phyloP scores from a whole-genome alignment of 73 alveolate genomes.

The Paramecium caudatum region DNA sequence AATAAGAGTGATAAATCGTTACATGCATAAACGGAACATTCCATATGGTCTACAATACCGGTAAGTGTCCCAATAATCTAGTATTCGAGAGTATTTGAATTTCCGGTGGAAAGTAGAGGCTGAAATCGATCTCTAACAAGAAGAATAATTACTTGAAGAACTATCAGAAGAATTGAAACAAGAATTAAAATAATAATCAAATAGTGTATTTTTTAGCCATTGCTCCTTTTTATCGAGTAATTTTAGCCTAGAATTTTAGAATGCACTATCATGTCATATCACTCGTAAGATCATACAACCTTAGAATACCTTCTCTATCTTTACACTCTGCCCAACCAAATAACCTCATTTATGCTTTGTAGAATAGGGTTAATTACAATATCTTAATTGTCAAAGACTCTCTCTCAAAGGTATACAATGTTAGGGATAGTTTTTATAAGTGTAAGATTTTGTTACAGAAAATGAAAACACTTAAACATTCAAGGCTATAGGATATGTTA shows the following conservation, averaged over 20 bases:
- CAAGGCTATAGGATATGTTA: constrained; percentile 54
- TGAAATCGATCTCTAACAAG: constrained; percentile 69
- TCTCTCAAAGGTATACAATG: constrained; percentile 1
- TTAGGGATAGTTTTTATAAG: neutral
- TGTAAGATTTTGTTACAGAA: constrained; percentile 39
- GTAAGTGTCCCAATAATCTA: neutral
- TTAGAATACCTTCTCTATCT: constrained; percentile 26
- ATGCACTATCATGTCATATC: constrained; percentile 37
- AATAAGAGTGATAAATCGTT: constrained; percentile 56
- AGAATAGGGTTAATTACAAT: constrained; percentile 37
- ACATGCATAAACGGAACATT: constrained; percentile 50
- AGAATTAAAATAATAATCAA: constrained; percentile 48
- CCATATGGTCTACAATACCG: constrained; percentile 34
- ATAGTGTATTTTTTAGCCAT: constrained; percentile 56
- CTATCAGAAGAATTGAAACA: constrained; percentile 64
- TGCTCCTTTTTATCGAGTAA: constrained; percentile 63
- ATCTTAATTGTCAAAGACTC: neutral
- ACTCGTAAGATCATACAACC: constrained; percentile 43
- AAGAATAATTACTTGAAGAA: constrained; percentile 59
- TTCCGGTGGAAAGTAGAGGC: constrained; percentile 72
- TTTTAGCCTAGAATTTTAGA: constrained; percentile 60
- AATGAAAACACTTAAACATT: constrained; percentile 2
- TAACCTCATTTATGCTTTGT: constrained; percentile 24
- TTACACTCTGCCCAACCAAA: neutral
- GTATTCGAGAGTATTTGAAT: constrained; percentile 63